These are phyloP conservation scores for Vickermania spadyakhi DNA, from an alignment of 208 protist genomes.

Conservation along the genomic window DNA sequence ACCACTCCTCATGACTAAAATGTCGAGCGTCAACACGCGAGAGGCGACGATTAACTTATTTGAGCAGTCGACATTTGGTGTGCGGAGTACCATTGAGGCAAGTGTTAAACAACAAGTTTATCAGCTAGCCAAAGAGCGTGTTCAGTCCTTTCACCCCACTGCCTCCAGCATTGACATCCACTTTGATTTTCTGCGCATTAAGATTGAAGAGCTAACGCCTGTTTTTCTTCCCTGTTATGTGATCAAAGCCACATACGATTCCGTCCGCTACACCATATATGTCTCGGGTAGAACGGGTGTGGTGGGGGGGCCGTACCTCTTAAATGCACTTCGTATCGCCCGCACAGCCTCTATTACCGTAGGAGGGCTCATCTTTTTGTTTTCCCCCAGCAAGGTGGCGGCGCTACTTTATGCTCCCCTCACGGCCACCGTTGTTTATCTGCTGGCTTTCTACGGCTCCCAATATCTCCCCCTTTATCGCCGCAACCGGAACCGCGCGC, in stretches of 20 bases:
- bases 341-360: conserved; percentile 26
- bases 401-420: conserved; percentile 42
- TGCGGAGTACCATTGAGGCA: conserved; percentile 43
- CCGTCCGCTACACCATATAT: conserved; percentile 67
- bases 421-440: conserved; percentile 38
- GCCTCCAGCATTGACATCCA: conserved; percentile 36
- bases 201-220: conserved; percentile 54
- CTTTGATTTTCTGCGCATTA: conserved; percentile 45
- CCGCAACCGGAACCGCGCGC: conserved; percentile 35
- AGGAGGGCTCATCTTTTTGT: conserved; percentile 17
- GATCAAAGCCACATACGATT: conserved; percentile 68
- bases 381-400: conserved; percentile 59
- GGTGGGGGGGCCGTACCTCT: conserved; percentile 64
- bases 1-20: conserved; percentile 39
- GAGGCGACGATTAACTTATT: conserved; percentile 75
- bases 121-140: conserved; percentile 26
- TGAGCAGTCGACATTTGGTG: conserved; percentile 72
- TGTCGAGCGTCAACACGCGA: conserved; percentile 48
- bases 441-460: conserved; percentile 50
- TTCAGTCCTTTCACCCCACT: conserved; percentile 55
- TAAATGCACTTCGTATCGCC: conserved; percentile 63
- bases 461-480: conserved; percentile 39
- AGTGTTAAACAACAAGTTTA: conserved; percentile 41
- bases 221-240: conserved; percentile 80
- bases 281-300: conserved; percentile 52